Evolutionary conservation across 2,329 filamentous ascomycete species (phyloP).

Genomic region (Xylariaceae sp.): DNA sequence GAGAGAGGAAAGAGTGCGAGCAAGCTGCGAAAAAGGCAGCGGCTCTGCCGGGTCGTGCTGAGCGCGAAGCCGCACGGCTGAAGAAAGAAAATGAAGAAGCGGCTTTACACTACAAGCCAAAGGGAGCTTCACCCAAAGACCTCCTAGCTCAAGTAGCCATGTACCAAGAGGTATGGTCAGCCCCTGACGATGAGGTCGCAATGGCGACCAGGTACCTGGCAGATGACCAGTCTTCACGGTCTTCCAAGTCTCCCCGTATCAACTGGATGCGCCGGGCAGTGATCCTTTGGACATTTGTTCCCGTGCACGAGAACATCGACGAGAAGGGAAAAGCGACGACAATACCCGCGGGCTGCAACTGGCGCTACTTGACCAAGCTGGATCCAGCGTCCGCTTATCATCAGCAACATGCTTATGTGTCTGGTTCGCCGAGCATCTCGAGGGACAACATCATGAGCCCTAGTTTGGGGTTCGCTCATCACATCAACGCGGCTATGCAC

Average conservation of each 20-base stretch:
- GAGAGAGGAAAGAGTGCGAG: slow-evolving; percentile 25
- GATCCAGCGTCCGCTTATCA: slow-evolving; percentile 58
- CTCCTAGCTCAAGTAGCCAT: slow-evolving; percentile 60
- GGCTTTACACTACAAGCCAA: slow-evolving; percentile 16
- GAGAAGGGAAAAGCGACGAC: slow-evolving; percentile 42
- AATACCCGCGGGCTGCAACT: slow-evolving; percentile 52
- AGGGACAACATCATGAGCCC: slow-evolving; percentile 52
- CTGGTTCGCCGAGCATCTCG: slow-evolving; percentile 28
- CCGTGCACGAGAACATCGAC: slow-evolving; percentile 44
- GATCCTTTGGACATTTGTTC: slow-evolving; percentile 61
- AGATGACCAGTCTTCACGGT: slow-evolving; percentile 5
- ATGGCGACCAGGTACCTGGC: background rate
- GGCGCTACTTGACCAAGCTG: slow-evolving; percentile 59
- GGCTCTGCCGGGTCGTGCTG: slow-evolving; percentile 21
- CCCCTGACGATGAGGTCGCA: slow-evolving; percentile 38
- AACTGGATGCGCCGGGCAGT: slow-evolving; percentile 55
- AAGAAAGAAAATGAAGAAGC: slow-evolving; percentile 36
- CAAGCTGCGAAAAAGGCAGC: slow-evolving; percentile 22
- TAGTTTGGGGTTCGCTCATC: slow-evolving; percentile 47
- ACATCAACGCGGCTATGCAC: slow-evolving; percentile 52
- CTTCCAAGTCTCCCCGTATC: slow-evolving; percentile 19
- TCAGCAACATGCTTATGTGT: slow-evolving; percentile 44
- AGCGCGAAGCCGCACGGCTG: slow-evolving; percentile 23
- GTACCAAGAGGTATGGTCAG: slow-evolving; percentile 64
- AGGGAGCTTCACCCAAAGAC: slow-evolving; percentile 40